Base-by-base conservation (phyloP, 768 basidiomycete genomes). In the Lactarius psammicola region DNA sequence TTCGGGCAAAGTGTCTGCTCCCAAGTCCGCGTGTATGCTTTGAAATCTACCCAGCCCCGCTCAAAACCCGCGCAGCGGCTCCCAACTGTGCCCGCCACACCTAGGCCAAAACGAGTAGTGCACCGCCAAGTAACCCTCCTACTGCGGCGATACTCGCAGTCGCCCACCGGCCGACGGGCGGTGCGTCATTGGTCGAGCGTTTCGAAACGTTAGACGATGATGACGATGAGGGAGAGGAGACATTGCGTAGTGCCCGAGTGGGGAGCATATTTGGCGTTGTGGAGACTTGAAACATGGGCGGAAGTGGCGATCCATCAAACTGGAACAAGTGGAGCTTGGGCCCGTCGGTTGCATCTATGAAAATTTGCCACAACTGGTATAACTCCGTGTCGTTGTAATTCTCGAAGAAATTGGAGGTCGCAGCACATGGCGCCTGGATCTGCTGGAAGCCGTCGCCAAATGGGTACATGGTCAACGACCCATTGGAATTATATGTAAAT, bases 401-500 rank as follows among this genome's bases (percentile, higher is more conserved):
- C 72, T 95, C 87, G 72, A 98, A 85, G 74, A 95, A 89, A 75
- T 94, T 93, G 33, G 95, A 94, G 11, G 84, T 80, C 11, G 94
- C 91, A 1, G 89, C 90, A 73, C 96, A 99, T 0, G 94, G 89
- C 70, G 95, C 90, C 80, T 99, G 94, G 46, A 98, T 83, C 80
- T 96, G 95, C 75, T 97, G 94, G 77, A 86, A 92, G 18, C 96
- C 96, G 74, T 99, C 96, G 20, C 81, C 84, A 68, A 94, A 83
- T 1, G 95, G 92, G 3, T 73, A 77, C 72, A 94, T 78, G 46
- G 83, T 75, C 65, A 98, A 84, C 11, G 94, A 96, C 8, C 94
- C 94, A 72, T 98, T 95, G 60, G 78, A 26, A 65, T 85, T 78
- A 54, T 90, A 76, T 0, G 73, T 65, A 77, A 88, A 95, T 33